These are phyloP conservation scores for Pichia sp. DNA, from an alignment of 1,139 yeast species.

Conservation along the genomic window DNA sequence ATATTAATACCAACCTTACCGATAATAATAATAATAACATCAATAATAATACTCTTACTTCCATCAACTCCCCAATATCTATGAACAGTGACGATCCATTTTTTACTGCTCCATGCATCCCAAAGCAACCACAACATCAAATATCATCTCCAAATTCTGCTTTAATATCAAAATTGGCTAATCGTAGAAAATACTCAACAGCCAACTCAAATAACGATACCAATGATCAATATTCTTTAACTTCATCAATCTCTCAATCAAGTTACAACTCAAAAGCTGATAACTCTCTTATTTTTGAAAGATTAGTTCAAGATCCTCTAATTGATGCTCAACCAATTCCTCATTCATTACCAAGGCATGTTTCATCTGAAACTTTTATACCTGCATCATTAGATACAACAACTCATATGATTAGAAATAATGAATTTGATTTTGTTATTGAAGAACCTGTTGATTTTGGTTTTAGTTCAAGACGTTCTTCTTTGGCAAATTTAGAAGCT, in stretches of 20 bases:
- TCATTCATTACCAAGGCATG: conserved; percentile 37
- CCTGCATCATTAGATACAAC: conserved; percentile 83
- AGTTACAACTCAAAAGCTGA: conserved; percentile 16
- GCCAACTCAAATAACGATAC: background rate
- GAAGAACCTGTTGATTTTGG: conserved; percentile 44
- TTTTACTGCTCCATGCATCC: too few species aligned
- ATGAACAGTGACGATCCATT: too few species aligned
- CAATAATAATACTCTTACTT: too few species aligned
- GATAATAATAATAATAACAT: too few species aligned
- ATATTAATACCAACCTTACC: background rate
- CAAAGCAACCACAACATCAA: too few species aligned
- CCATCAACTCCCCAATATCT: too few species aligned
- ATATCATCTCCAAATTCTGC: too few species aligned
- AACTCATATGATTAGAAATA: conserved; percentile 36
- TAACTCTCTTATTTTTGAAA: conserved; percentile 49
- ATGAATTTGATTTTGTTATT: conserved; percentile 1
- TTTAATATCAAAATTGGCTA: background rate
- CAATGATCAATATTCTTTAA: conserved; percentile 11
- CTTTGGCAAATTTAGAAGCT: conserved; percentile 55
- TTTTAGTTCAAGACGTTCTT: conserved; percentile 54
- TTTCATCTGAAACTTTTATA: conserved; percentile 60
- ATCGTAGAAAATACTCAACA: background rate
- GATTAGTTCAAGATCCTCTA: conserved; percentile 53
- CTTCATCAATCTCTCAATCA: conserved; percentile 12
- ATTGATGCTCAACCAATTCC: conserved; percentile 26